These are phyloP conservation scores for Paspalum vaginatum DNA, from an alignment of 176 grass and related monocot species.

Conservation along the genomic window DNA sequence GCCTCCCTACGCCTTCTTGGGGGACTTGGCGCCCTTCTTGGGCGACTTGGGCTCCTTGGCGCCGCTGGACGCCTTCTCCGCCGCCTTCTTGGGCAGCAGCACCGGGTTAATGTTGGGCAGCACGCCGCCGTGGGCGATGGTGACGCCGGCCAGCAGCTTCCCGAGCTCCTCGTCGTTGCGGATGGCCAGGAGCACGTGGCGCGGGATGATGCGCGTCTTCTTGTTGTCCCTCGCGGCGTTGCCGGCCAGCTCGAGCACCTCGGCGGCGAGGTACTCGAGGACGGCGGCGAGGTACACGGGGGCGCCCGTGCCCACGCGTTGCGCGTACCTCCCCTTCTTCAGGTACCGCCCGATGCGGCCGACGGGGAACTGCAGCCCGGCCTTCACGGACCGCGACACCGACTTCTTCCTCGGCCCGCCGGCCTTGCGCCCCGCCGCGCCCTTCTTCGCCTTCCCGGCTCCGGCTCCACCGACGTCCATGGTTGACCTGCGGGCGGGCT, in stretches of 20 bases:
- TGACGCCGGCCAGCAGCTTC: constrained; percentile 31
- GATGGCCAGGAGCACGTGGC: constrained; percentile 42
- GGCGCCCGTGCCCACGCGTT: constrained; percentile 52
- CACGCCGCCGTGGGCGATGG: constrained; percentile 36
- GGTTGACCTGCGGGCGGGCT: too few species aligned
- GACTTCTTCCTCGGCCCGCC: neutral
- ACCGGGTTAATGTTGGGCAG: constrained; percentile 38
- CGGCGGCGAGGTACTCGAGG: constrained; percentile 84
- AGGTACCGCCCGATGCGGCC: constrained; percentile 73
- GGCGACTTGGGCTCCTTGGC: constrained; percentile 53
- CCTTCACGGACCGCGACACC: constrained; percentile 42
- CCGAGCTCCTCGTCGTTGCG: constrained; percentile 49
- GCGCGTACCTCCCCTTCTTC: constrained; percentile 51
- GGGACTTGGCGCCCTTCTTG: constrained; percentile 45
- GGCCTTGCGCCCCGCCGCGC: neutral
- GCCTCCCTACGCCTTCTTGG: constrained; percentile 41
- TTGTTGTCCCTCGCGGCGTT: constrained; percentile 50
- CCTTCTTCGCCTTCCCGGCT: neutral
- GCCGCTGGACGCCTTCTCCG: neutral
- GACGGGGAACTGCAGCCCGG: constrained; percentile 81
- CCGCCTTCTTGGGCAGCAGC: constrained; percentile 31
- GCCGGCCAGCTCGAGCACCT: constrained; percentile 44
- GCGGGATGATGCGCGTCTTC: constrained; percentile 38
- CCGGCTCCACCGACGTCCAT: too few species aligned
- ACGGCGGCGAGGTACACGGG: constrained; percentile 79